phyloP scores from a whole-genome alignment of 805 yeast genomes.

The Kurtzmaniella cleridarum region DNA sequence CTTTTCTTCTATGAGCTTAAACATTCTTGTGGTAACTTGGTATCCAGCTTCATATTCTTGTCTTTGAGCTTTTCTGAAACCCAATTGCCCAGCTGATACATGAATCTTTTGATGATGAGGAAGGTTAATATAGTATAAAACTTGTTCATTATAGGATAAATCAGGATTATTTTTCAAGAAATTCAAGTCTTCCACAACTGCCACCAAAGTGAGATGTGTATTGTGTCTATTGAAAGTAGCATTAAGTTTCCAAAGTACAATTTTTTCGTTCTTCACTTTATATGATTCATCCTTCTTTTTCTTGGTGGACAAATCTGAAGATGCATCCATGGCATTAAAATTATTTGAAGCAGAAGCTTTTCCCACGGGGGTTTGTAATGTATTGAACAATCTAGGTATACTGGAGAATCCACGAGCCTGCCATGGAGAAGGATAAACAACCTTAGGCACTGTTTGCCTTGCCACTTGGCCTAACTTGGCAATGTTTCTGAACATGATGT shows the following conservation, averaged over 20 bases:
- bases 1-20: constrained; percentile 63
- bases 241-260: constrained; percentile 67
- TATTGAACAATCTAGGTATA: no score
- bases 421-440: no score
- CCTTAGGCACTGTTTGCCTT: no score
- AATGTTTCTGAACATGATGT: no score
- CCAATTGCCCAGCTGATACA: constrained; percentile 78
- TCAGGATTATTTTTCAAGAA: constrained; percentile 51
- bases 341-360: no score
- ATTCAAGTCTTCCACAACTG: constrained; percentile 61
- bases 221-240: constrained; percentile 78
- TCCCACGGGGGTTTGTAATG: no score
- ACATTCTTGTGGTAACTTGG: constrained; percentile 73
- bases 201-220: constrained; percentile 71
- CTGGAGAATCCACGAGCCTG: no score
- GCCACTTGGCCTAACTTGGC: no score
- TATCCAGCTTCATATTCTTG: constrained; percentile 92
- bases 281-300: background rate
- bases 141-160: constrained; percentile 59
- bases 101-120: constrained; percentile 70
- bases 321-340: no score
- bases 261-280: constrained; percentile 17
- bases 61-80: constrained; percentile 84
- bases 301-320: constrained; percentile 1
- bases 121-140: constrained; percentile 69